These are phyloP conservation scores for Calonectria multiphialidica DNA, from an alignment of 2,329 filamentous ascomycete species.

Conservation along the genomic window DNA sequence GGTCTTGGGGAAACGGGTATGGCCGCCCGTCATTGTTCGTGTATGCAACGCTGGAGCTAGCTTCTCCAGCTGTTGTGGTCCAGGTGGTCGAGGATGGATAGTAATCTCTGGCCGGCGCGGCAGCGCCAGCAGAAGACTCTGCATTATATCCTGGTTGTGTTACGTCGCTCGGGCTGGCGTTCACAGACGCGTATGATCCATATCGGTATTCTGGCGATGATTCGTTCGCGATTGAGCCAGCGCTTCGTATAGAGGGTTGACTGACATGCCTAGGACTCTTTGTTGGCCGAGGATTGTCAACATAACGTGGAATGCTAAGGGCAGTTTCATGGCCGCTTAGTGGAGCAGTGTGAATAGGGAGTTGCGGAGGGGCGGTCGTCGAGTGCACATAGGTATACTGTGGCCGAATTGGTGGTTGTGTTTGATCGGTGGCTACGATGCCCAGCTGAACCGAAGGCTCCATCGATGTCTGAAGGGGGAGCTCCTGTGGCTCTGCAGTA, in stretches of 20 bases:
- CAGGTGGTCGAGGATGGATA: conserved; percentile 65
- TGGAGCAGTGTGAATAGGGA: conserved; percentile 55
- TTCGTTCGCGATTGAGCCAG: conserved; percentile 62
- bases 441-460: conserved; percentile 64
- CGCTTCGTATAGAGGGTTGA: conserved; percentile 66
- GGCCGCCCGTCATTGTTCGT: conserved; percentile 58
- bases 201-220: conserved; percentile 69
- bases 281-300: conserved; percentile 67
- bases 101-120: conserved; percentile 60
- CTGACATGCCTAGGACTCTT: conserved; percentile 68
- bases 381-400: conserved; percentile 68
- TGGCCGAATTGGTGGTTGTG: conserved; percentile 61
- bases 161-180: conserved; percentile 47
- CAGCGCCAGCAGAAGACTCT: conserved; percentile 44
- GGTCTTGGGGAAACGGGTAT: conserved; percentile 62
- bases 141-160: conserved; percentile 46
- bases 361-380: conserved; percentile 62
- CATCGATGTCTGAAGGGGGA: conserved; percentile 66
- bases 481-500: conserved; percentile 64
- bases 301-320: conserved; percentile 68
- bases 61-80: conserved; percentile 64
- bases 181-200: conserved; percentile 55
- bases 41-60: conserved; percentile 59
- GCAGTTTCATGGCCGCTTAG: conserved; percentile 56
- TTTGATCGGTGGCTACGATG: conserved; percentile 61